Conservation (phyloP, 202 grass and related monocot species). For the Elaeis oleifera region DNA sequence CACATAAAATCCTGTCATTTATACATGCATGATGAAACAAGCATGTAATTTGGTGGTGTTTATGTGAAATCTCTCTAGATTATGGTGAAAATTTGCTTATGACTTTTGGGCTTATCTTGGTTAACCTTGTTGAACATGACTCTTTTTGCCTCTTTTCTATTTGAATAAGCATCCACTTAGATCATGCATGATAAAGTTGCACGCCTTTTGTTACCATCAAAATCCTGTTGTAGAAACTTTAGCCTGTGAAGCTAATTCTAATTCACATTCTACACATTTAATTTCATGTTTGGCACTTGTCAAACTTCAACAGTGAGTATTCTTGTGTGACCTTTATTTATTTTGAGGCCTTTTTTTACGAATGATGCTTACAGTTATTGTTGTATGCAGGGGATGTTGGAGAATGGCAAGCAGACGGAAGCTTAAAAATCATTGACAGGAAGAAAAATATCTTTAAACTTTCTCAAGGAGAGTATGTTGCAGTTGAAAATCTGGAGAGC, state of each 20-base stretch:
- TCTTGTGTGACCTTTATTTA: not conserved
- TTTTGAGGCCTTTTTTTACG: not conserved
- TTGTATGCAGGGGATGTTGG: constrained; percentile 74
- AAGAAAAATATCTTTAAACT: constrained; percentile 99
- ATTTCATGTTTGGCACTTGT: too few species aligned
- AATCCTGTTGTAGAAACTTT: not conserved
- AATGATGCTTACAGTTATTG: constrained; percentile 14
- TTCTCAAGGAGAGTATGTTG: constrained; percentile 94
- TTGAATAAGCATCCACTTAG: too few species aligned
- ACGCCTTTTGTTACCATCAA: not conserved
- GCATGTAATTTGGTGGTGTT: too few species aligned
- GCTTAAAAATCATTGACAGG: constrained; percentile 91
- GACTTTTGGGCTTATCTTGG: too few species aligned
- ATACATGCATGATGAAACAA: too few species aligned
- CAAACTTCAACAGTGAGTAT: too few species aligned
- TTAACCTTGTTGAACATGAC: too few species aligned
- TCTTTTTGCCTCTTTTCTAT: too few species aligned
- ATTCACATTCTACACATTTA: not conserved
- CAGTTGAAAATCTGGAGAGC: constrained; percentile 93
- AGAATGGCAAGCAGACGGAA: constrained; percentile 78
- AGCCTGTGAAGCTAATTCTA: not conserved
- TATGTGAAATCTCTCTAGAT: too few species aligned
- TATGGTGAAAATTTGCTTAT: too few species aligned
- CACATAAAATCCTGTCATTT: too few species aligned
- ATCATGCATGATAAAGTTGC: too few species aligned